These are phyloP conservation scores for Hypoxylon sp. DNA, from an alignment of 2,329 filamentous ascomycete genomes.

Conservation along the genomic window DNA sequence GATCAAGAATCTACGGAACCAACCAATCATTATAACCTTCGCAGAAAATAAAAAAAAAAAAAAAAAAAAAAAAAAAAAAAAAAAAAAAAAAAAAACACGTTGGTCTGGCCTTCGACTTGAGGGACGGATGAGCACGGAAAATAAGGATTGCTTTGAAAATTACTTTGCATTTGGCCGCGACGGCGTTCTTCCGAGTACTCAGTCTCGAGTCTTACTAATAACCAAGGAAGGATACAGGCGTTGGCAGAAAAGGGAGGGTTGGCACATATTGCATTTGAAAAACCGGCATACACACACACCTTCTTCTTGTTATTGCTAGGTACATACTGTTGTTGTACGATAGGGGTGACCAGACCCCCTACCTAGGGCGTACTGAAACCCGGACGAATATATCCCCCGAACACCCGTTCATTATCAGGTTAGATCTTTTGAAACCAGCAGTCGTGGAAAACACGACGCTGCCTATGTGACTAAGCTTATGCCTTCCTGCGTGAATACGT, in stretches of 20 bases:
- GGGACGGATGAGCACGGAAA: conserved; percentile 1
- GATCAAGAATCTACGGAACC: no score
- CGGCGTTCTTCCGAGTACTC: conserved; percentile 18
- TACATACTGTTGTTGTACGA: conserved; percentile 26
- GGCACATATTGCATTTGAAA: conserved; percentile 14
- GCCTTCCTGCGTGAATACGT: conserved; percentile 11
- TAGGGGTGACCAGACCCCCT: conserved; percentile 18
- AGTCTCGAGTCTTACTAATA: conserved; percentile 10
- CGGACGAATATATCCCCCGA: conserved; percentile 10
- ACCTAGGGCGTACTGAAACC: conserved; percentile 7
- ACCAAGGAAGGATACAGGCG: not conserved
- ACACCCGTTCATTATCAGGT: conserved; percentile 13
- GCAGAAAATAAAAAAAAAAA: no score
- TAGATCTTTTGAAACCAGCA: conserved; percentile 18
- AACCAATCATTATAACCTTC: no score
- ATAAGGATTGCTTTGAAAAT: not conserved
- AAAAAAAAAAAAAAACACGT: conserved; percentile 6
- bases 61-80: no score
- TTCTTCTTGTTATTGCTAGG: conserved; percentile 27
- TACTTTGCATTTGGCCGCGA: conserved; percentile 27
- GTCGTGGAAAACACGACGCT: conserved; percentile 6
- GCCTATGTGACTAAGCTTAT: not conserved
- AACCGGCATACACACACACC: conserved; percentile 18
- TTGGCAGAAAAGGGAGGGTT: not conserved
- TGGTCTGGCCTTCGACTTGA: conserved; percentile 8